Conservation (phyloP, 2,329 filamentous ascomycete genomes). For the Colletotrichum lini region DNA sequence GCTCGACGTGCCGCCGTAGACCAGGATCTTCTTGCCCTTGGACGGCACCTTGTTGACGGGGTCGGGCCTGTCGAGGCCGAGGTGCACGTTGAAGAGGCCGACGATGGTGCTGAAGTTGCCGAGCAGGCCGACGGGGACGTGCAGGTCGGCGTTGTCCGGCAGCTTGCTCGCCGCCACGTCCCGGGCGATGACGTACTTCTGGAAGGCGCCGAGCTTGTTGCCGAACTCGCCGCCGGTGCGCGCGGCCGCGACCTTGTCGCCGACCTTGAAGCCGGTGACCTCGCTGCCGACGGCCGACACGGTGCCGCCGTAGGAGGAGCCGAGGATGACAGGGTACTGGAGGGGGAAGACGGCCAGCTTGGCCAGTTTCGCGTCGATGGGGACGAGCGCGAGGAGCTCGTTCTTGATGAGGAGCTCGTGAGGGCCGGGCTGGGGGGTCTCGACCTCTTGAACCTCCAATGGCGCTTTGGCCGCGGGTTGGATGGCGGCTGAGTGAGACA, state of each 20-base stretch:
- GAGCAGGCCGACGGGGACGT: constrained; percentile 45
- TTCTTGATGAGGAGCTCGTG: constrained; percentile 48
- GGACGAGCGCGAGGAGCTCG: constrained; percentile 48
- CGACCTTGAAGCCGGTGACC: constrained; percentile 45
- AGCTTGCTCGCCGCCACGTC: constrained; percentile 47
- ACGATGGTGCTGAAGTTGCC: constrained; percentile 46
- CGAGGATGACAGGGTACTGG: constrained; percentile 38
- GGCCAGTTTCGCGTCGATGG: constrained; percentile 50
- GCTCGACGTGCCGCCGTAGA: constrained; percentile 65
- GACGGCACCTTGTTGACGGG: constrained; percentile 38
- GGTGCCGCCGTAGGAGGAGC: constrained; percentile 46
- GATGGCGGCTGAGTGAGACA: constrained; percentile 35
- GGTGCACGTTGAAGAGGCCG: constrained; percentile 46
- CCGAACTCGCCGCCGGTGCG: constrained; percentile 27
- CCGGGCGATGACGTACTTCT: constrained; percentile 40
- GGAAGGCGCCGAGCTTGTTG: constrained; percentile 29
- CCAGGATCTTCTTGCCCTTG: constrained; percentile 47
- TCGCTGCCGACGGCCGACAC: constrained; percentile 44
- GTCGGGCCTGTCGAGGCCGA: constrained; percentile 46
- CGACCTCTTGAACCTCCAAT: constrained; percentile 31
- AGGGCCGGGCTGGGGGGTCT: constrained; percentile 39
- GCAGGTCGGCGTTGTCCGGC: constrained; percentile 46
- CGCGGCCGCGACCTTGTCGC: constrained; percentile 45
- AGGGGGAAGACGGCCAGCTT: constrained; percentile 44
- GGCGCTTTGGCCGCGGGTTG: constrained; percentile 27